Evolutionary conservation across 139 green algal species (phyloP), one percentile per base, ranked within the genome.

Genomic region (Gonium pectorale): DNA sequence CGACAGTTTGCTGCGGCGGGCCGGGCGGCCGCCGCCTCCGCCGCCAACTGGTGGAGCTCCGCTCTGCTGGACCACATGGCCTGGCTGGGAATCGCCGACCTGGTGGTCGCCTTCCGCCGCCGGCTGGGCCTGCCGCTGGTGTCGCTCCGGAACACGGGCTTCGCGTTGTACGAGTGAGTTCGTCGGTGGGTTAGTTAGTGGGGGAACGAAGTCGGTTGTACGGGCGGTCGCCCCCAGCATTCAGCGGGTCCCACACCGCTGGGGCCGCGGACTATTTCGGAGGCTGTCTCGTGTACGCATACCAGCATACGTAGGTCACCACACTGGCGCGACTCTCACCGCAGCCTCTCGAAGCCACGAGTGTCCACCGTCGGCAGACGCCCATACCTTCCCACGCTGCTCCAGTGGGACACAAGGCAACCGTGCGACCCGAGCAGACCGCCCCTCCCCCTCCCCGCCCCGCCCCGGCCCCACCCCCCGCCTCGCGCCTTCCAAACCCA

Each of bases 81-180:
- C 49, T 88, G 74, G 73, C 17, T 68, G 29, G 83, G 73, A 51
- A 79, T 85, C 64, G 37, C 64, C 11, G 64, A 77, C 68, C 6
- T 79, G 3, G 52, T 87, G 21, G 24, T 29, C 17, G 1, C 21
- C 38, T 71, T 87, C 29, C 64, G 86, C 21, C 31, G 54, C 44
- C 35, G 70, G 9, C 51, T 80, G 63, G 64, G 79, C 4, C 77
- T 83, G 43, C 43, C 41, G 31, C n/a, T 64, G n/a, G 1, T 73
- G 1, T 66, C 43, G 0, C 8, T 63, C 1, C 66, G 77, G 29
- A 83, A 73, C 77, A 83, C 60, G 19, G 77, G 77, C 60, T 83
- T 83, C 27, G 77, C 77, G 77, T 44, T 83, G 43, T 83, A 83
- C 59, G 44, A 73, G 75, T 83, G 43, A 83, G 73, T 54, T n/a